Evolutionary conservation across 768 basidiomycete genomes (phyloP).

Genomic region (Naematelia encephala): DNA sequence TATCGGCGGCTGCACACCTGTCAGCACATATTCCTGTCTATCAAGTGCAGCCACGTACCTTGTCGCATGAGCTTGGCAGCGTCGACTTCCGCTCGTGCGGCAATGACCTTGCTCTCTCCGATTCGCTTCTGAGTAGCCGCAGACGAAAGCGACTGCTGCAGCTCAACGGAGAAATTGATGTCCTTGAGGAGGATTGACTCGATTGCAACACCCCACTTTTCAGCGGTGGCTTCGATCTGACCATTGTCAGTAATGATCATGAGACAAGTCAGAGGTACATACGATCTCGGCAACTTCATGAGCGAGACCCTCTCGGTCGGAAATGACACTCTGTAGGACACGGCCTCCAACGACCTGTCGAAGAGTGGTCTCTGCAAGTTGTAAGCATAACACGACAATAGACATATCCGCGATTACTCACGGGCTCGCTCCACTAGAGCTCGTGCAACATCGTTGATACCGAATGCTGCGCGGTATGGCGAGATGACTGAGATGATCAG

Average conservation of each 20-base stretch:
- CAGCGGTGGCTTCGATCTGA: conserved; percentile 48
- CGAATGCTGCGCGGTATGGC: conserved; percentile 91
- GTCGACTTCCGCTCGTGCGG: conserved; percentile 81
- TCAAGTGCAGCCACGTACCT: conserved; percentile 63
- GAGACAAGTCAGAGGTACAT: conserved; percentile 8
- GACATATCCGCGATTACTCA: conserved; percentile 49
- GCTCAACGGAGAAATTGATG: conserved; percentile 77
- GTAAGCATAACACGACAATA: conserved; percentile 75
- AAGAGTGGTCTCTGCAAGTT: conserved; percentile 83
- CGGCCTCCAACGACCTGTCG: conserved; percentile 93
- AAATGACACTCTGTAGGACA: conserved; percentile 88
- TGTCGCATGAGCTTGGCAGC: conserved; percentile 92
- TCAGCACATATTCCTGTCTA: background rate
- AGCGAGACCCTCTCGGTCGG: conserved; percentile 75
- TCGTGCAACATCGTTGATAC: conserved; percentile 78
- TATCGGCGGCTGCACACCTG: conserved; percentile 13
- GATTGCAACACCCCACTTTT: conserved; percentile 93
- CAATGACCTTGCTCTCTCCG: conserved; percentile 74
- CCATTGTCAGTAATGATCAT: background rate
- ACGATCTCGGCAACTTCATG: conserved; percentile 50
- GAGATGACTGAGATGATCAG: conserved; percentile 34
- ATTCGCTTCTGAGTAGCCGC: conserved; percentile 97
- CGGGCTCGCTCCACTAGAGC: conserved; percentile 51
- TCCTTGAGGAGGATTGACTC: conserved; percentile 75
- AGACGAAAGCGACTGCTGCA: conserved; percentile 84